Evolutionary conservation across 345 rosid species (phyloP), one percentile per base, ranked within the genome.

Genomic region (Gossypium turneri): DNA sequence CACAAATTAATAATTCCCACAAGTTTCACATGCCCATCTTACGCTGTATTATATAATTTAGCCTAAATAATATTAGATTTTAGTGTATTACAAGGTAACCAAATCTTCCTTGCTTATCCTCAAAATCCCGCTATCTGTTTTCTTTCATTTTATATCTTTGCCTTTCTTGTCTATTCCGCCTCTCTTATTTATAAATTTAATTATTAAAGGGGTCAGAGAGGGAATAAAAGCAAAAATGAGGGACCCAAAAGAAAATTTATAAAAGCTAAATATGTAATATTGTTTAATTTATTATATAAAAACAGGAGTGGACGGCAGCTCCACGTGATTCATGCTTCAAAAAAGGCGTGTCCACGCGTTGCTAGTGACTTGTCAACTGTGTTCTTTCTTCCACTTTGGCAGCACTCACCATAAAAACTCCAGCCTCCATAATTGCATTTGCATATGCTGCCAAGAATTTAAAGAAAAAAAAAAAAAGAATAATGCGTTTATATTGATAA

Each of bases 1-100:
- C 15, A 9, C 58, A 48, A 68, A 68, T 25, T 48, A 48, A 68
- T 68, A 68, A 50, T 50, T 68, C 44, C 58, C 58, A 68, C 58
- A 3, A 50, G 72, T 68, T 48, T 68, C 72, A 68, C 72, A 50
- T 50, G 58, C 12, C 13, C 41, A 34, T 34, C 41, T 34, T 5
- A 34, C 7, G 5, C 41, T 34, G 6, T 34, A 34, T 4, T 34
- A 34, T 34, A 51, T 51, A 2, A 51, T 13, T 13, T 13, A 12
- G 3, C 41, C 41, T 34, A 34, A 34, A 5, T 34, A 34, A 4
- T 5, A 34, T 34, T 34, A 34, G 41, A 34, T 34, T 34, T 34
- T 34, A 34, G 7, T 5, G 41, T 5, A 34, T 34, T 34, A 9
- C 2, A 66, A 61, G 16, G 38, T 25, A 12, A 59, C 3, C 38